Conservation (phyloP, 306 rosid species). For the Lathyrus oleraceus region DNA sequence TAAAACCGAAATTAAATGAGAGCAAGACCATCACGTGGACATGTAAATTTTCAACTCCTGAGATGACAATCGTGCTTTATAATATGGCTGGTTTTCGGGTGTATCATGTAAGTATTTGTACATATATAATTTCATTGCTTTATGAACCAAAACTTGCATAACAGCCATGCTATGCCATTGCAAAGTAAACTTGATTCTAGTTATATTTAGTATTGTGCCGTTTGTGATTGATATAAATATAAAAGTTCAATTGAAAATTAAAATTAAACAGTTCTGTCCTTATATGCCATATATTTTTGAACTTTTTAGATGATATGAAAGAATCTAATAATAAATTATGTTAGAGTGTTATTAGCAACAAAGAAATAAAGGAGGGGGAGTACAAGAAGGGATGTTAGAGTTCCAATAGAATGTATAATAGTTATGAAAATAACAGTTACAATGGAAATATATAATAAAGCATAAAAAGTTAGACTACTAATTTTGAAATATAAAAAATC, state of each 20-base stretch:
- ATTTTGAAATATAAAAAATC: not conserved
- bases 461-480: not conserved
- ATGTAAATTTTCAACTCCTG: constrained; percentile 76
- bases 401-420: not conserved
- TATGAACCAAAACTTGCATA: constrained; percentile 25
- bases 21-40: constrained; percentile 73
- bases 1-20: constrained; percentile 59
- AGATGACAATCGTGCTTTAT: constrained; percentile 65
- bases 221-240: not conserved
- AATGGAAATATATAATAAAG: not conserved
- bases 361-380: not conserved
- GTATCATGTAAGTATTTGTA: constrained; percentile 66
- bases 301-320: not conserved
- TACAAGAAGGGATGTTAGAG: not conserved
- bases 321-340: constrained; percentile 1
- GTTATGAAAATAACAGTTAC: not conserved
- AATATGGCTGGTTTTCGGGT: constrained; percentile 60
- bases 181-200: not conserved
- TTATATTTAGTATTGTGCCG: not conserved
- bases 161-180: not conserved
- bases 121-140: constrained; percentile 5
- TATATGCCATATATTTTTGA: not conserved
- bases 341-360: not conserved
- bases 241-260: not conserved
- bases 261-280: not conserved